Percentiles rank a stretch among this genome's conserved stretches.
Evolutionary conservation across 2,329 filamentous ascomycete genomes (phyloP).

Genomic region (Aspergillus quadrilineatus): DNA sequence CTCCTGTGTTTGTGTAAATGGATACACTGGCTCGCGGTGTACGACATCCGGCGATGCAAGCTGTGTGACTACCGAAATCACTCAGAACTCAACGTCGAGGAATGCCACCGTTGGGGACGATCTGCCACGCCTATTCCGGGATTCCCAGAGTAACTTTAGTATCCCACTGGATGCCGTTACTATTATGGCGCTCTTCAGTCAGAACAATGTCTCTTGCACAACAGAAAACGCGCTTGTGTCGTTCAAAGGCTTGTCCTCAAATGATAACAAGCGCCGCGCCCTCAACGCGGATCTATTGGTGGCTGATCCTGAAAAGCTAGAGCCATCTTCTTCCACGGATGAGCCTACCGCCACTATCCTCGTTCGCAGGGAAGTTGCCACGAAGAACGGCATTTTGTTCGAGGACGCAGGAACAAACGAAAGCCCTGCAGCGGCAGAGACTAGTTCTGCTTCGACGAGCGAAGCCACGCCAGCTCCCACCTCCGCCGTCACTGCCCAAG

Average conservation of each 20-base stretch:
- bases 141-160: constrained; percentile 67
- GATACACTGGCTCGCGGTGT: constrained; percentile 71
- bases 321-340: constrained; percentile 11
- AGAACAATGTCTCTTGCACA: constrained; percentile 72
- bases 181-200: constrained; percentile 74
- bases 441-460: constrained; percentile 27
- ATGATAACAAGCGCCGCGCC: constrained; percentile 29
- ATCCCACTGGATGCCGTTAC: constrained; percentile 69
- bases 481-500: constrained; percentile 20
- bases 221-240: constrained; percentile 85
- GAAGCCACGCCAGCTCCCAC: constrained; percentile 21
- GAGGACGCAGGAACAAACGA: constrained; percentile 21
- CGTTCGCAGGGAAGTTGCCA: constrained; percentile 29
- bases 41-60: constrained; percentile 48
- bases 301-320: constrained; percentile 7
- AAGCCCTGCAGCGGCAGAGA: constrained; percentile 19
- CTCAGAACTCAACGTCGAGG: constrained; percentile 39
- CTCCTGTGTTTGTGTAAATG: constrained; percentile 84
- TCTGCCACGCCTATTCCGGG: constrained; percentile 70
- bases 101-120: constrained; percentile 80
- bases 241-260: constrained; percentile 60
- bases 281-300: constrained; percentile 5
- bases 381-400: constrained; percentile 40
- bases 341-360: constrained; percentile 20
- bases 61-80: constrained; percentile 54